These are phyloP conservation scores for Musa itinerans DNA, from an alignment of 176 grass and related monocot species.

Conservation along the genomic window DNA sequence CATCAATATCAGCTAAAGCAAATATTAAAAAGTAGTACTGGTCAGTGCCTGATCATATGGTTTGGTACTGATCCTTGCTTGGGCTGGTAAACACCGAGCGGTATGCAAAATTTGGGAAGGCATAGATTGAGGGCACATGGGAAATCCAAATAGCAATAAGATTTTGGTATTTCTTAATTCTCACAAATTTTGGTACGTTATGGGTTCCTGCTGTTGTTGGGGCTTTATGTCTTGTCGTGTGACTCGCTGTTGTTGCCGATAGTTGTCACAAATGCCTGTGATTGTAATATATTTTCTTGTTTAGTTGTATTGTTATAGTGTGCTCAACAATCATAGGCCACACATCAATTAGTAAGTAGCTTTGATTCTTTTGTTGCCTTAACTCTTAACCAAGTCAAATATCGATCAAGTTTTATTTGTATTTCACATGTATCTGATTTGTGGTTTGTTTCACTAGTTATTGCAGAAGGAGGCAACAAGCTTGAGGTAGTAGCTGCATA, in stretches of 20 bases:
- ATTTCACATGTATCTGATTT: not conserved
- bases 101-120: no score
- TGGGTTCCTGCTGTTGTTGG: not conserved
- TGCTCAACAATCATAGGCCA: not conserved
- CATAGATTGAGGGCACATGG: no score
- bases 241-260: not conserved
- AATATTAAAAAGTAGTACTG: no score
- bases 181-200: no score
- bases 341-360: not conserved
- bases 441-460: not conserved
- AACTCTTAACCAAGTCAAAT: not conserved
- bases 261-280: not conserved
- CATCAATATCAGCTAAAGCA: no score
- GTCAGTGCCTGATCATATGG: no score
- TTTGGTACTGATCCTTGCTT: no score
- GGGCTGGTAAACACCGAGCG: no score
- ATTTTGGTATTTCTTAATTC: no score
- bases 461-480: constrained; percentile 8
- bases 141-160: no score
- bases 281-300: not conserved
- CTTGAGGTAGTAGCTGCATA: constrained; percentile 4
- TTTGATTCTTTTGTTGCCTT: not conserved
- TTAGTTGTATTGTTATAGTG: not conserved
- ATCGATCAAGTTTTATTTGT: not conserved
- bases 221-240: not conserved